Conservation (phyloP, 805 yeast genomes). For the Blastobotrys peoriensis region DNA sequence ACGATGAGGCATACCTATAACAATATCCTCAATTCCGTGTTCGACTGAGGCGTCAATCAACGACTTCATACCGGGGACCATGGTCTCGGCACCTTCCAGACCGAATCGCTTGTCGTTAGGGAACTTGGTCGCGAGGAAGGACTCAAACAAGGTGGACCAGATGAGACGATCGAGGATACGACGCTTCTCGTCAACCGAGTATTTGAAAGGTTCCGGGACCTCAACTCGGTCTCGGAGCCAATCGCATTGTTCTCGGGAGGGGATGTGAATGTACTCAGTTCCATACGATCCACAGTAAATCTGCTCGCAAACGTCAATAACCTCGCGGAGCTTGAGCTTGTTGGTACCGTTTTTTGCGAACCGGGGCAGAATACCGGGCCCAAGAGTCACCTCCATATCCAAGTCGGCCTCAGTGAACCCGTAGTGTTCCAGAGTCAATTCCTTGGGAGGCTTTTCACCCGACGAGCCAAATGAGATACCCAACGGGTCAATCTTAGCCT, state of each 20-base stretch:
- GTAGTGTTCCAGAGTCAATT: slow-evolving; percentile 85
- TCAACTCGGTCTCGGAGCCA: slow-evolving; percentile 98
- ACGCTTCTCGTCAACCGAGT: slow-evolving; percentile 83
- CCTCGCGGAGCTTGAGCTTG: slow-evolving; percentile 68
- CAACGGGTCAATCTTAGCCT: slow-evolving; percentile 94
- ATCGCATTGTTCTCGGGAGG: slow-evolving; percentile 91
- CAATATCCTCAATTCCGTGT: slow-evolving; percentile 88
- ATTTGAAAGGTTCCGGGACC: slow-evolving; percentile 81
- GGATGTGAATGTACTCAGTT: slow-evolving; percentile 93
- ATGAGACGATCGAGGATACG: slow-evolving; percentile 93
- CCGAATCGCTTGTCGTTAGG: slow-evolving; percentile 99
- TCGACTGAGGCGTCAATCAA: slow-evolving; percentile 84
- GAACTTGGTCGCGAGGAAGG: slow-evolving; percentile 88
- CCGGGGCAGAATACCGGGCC: slow-evolving; percentile 96
- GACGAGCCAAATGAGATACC: slow-evolving; percentile 76
- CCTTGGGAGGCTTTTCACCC: slow-evolving; percentile 55
- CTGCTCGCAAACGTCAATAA: slow-evolving; percentile 70
- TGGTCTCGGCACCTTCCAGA: slow-evolving; percentile 96
- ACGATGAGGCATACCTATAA: slow-evolving; percentile 99
- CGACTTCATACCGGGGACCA: slow-evolving; percentile 95
- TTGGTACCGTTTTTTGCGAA: slow-evolving; percentile 63
- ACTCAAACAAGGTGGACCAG: slow-evolving; percentile 94
- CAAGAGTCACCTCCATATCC: slow-evolving; percentile 76
- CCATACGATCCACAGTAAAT: slow-evolving; percentile 88
- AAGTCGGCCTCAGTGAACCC: slow-evolving; percentile 86